Percentiles rank a stretch among this genome's conserved stretches.
These are phyloP conservation scores for Clonostachys chloroleuca DNA, from an alignment of 2,329 filamentous ascomycete genomes.

Conservation along the genomic window DNA sequence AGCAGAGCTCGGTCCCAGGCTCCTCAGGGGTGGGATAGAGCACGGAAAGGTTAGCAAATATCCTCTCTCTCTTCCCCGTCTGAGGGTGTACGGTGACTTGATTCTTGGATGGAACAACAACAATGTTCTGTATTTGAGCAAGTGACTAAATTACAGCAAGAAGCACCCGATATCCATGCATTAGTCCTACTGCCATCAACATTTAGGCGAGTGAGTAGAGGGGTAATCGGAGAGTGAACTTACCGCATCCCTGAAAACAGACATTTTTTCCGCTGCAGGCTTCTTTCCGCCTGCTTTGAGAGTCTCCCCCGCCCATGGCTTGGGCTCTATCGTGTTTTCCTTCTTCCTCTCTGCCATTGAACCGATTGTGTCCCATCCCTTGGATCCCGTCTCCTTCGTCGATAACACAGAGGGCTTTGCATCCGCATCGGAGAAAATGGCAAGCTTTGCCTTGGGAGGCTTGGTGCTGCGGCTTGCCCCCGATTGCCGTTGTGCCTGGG, in stretches of 20 bases:
- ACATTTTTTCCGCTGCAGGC: constrained; percentile 70
- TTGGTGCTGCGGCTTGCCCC: constrained; percentile 45
- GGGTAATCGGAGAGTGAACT: constrained; percentile 22
- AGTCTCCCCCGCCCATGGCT: constrained; percentile 89
- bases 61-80: constrained; percentile 78
- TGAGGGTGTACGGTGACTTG: constrained; percentile 80
- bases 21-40: constrained; percentile 77
- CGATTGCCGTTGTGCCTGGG: constrained; percentile 58
- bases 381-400: constrained; percentile 47
- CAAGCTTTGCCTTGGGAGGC: constrained; percentile 73
- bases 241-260: constrained; percentile 95
- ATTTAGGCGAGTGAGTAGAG: constrained; percentile 46
- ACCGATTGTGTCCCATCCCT: constrained; percentile 90
- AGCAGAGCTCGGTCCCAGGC: constrained; percentile 72
- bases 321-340: constrained; percentile 83
- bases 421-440: constrained; percentile 82
- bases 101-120: constrained; percentile 66
- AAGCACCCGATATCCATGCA: constrained; percentile 42
- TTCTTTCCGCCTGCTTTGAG: constrained; percentile 84
- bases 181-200: constrained; percentile 98
- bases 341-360: constrained; percentile 86
- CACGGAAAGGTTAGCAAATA: constrained; percentile 81
- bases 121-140: constrained; percentile 59
- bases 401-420: constrained; percentile 53
- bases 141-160: constrained; percentile 48